Percentiles rank a stretch among this genome's conserved stretches.
These are phyloP conservation scores for Candida coquimbonensis DNA, from an alignment of 805 yeast species.

Conservation along the genomic window DNA sequence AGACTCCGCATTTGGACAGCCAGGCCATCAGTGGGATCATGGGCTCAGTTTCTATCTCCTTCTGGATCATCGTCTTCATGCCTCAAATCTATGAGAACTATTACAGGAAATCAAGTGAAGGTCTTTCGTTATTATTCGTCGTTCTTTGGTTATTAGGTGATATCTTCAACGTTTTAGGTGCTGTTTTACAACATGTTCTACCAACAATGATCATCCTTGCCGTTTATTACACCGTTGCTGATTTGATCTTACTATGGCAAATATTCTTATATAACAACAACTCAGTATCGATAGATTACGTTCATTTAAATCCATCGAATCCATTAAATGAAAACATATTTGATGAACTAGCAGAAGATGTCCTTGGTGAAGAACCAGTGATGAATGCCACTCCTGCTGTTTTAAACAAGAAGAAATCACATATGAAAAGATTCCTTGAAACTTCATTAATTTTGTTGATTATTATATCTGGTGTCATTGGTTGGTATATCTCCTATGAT, in stretches of 20 bases:
- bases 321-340: slow-evolving; percentile 72
- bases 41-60: slow-evolving; percentile 84
- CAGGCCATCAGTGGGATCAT: slow-evolving; percentile 24
- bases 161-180: slow-evolving; percentile 87
- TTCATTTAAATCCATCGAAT: slow-evolving; percentile 83
- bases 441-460: slow-evolving; percentile 56
- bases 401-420: slow-evolving; percentile 11
- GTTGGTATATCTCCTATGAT: slow-evolving; percentile 72
- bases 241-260: slow-evolving; percentile 74
- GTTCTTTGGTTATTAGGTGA: slow-evolving; percentile 92
- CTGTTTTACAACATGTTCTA: slow-evolving; percentile 79
- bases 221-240: slow-evolving; percentile 87
- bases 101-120: slow-evolving; percentile 79
- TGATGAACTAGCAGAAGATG: slow-evolving; percentile 47
- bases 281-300: slow-evolving; percentile 44
- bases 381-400: background rate
- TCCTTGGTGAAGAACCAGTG: slow-evolving; percentile 24
- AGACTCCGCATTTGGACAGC: slow-evolving; percentile 12
- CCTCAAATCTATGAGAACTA: slow-evolving; percentile 95
- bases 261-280: slow-evolving; percentile 67
- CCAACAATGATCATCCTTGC: slow-evolving; percentile 95
- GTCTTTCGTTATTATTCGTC: slow-evolving; percentile 79
- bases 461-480: slow-evolving; percentile 71
- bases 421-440: slow-evolving; percentile 21
- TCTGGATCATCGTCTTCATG: slow-evolving; percentile 97